Conservation (phyloP, 2,329 filamentous ascomycete genomes). For the Alternaria brassicicola region DNA sequence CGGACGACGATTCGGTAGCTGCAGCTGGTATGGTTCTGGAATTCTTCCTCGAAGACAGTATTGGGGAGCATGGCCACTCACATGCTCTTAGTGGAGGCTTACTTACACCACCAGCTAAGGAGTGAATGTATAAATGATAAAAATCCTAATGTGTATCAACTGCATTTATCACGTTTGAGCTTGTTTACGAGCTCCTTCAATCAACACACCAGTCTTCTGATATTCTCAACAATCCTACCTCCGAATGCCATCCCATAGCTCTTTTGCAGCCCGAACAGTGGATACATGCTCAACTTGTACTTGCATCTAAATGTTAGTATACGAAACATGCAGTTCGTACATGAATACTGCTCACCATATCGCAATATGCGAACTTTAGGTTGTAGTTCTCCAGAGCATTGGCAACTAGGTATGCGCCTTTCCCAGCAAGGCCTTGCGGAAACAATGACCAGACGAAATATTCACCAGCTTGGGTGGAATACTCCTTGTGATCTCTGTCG, state of each 20-base stretch:
- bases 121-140: not conserved
- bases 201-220: constrained; percentile 13
- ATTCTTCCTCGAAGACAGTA: constrained; percentile 38
- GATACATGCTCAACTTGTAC: constrained; percentile 35
- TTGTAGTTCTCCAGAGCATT: constrained; percentile 64
- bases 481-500: too few relatives aligned
- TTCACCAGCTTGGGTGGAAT: not conserved
- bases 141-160: not conserved
- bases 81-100: constrained; percentile 20
- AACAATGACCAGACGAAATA: not conserved
- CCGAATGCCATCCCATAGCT: constrained; percentile 20
- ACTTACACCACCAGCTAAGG: constrained; percentile 16
- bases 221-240: constrained; percentile 18
- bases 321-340: too few relatives aligned
- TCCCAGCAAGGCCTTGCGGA: not conserved
- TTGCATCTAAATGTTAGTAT: too few relatives aligned
- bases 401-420: constrained; percentile 17
- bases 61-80: not conserved
- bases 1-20: constrained; percentile 37
- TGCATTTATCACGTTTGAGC: not conserved
- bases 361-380: constrained; percentile 68
- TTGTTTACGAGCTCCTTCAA: not conserved
- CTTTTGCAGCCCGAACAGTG: constrained; percentile 7
- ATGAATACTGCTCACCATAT: too few relatives aligned
- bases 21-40: constrained; percentile 42